A percentile compares a stretch with the other conserved stretches of the same genome.
phyloP scores from a whole-genome alignment of 306 rosid species.

The Carpinus viminea region DNA sequence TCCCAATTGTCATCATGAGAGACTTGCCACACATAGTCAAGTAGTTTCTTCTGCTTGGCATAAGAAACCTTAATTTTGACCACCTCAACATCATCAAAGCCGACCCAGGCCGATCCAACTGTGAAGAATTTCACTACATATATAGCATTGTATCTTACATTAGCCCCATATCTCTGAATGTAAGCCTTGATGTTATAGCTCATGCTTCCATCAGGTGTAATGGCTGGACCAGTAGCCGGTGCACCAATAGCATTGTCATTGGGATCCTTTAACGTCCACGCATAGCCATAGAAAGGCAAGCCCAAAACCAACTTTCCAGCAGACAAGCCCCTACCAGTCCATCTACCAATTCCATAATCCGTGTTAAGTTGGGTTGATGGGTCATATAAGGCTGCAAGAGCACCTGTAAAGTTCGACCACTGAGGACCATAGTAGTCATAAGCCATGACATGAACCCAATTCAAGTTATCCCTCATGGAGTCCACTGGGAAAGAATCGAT shows the following conservation, averaged over 20 bases:
- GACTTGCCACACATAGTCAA: slow-evolving; percentile 33
- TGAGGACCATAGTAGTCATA: slow-evolving; percentile 22
- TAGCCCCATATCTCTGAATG: slow-evolving; percentile 8
- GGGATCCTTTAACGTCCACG: slow-evolving; percentile 41
- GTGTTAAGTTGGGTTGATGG: slow-evolving; percentile 33
- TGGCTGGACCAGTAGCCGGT: slow-evolving; percentile 40
- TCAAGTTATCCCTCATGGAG: slow-evolving; percentile 32
- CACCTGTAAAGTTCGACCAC: slow-evolving; percentile 23
- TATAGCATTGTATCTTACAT: slow-evolving; percentile 25
- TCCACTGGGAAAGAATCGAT: slow-evolving; percentile 23
- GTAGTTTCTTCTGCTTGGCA: slow-evolving; percentile 35
- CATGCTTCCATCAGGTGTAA: not conserved
- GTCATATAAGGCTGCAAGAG: slow-evolving; percentile 51
- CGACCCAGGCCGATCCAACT: slow-evolving; percentile 37
- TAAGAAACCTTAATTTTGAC: slow-evolving; percentile 37
- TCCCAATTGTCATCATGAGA: slow-evolving; percentile 30
- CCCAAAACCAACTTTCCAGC: slow-evolving; percentile 45
- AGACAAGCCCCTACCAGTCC: slow-evolving; percentile 40
- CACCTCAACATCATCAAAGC: slow-evolving; percentile 36
- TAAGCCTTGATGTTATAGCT: slow-evolving; percentile 21
- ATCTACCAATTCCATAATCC: slow-evolving; percentile 45
- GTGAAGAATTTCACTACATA: slow-evolving; percentile 33
- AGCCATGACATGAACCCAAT: slow-evolving; percentile 41
- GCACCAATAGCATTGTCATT: slow-evolving; percentile 31
- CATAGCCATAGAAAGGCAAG: slow-evolving; percentile 55